phyloP scores from a whole-genome alignment of 176 grass and related monocot genomes.

The Puccinellia tenuiflora region DNA sequence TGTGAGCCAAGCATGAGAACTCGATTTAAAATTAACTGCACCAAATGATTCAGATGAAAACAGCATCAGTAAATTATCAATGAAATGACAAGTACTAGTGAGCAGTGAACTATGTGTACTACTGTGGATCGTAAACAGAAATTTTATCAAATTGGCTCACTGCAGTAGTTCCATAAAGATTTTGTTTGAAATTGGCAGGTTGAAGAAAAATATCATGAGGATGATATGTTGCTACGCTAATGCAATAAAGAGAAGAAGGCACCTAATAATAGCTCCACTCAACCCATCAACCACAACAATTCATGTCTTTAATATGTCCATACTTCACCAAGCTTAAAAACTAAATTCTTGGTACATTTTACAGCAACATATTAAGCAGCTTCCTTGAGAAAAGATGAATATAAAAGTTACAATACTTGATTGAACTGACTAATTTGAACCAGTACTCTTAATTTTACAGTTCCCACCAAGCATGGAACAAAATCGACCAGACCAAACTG shows the following conservation, averaged over 20 bases:
- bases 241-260: background rate
- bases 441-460: background rate
- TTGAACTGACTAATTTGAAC: background rate
- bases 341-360: background rate
- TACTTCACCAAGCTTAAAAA: background rate
- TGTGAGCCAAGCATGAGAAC: constrained; percentile 91
- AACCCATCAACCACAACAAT: background rate
- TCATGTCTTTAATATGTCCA: background rate
- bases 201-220: background rate
- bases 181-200: background rate
- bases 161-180: background rate
- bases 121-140: background rate
- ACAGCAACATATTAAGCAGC: background rate
- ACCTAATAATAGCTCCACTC: background rate
- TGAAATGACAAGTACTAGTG: background rate
- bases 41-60: constrained; percentile 15
- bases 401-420: background rate
- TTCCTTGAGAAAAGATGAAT: background rate
- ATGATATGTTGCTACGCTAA: background rate
- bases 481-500: background rate
- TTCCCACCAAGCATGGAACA: background rate
- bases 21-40: constrained; percentile 80
- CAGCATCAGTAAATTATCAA: constrained; percentile 12
- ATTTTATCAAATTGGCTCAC: background rate
- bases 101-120: background rate